Evolutionary conservation across 1,139 yeast genomes (phyloP).

Genomic region (Magnusiomyces fungicola): DNA sequence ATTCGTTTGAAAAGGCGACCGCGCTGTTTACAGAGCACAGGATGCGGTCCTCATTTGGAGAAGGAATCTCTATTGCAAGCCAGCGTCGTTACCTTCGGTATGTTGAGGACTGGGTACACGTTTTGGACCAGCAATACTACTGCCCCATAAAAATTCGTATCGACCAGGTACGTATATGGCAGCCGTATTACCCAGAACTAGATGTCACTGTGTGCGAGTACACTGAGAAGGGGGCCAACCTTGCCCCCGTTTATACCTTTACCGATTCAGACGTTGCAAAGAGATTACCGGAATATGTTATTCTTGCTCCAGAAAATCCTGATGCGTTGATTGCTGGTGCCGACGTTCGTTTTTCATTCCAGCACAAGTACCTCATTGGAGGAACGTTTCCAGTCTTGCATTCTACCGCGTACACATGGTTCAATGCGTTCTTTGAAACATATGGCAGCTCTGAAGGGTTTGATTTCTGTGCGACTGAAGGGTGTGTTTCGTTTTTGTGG

Average conservation of each 20-base stretch:
- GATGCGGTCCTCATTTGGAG: conserved; percentile 50
- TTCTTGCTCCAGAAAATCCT: conserved; percentile 9
- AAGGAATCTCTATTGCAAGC: conserved; percentile 65
- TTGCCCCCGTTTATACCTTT: conserved; percentile 21
- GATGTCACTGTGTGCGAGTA: conserved; percentile 24
- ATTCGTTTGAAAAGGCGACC: conserved; percentile 42
- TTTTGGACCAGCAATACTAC: conserved; percentile 19
- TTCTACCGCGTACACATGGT: conserved; percentile 28
- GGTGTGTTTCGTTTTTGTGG: conserved; percentile 40
- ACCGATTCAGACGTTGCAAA: conserved; percentile 17
- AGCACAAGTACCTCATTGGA: conserved; percentile 13
- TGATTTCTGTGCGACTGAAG: conserved; percentile 16
- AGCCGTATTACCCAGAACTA: conserved; percentile 24
- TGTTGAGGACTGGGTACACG: conserved; percentile 38
- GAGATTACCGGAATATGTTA: conserved; percentile 11
- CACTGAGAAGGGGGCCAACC: conserved; percentile 17
- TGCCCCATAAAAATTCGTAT: conserved; percentile 22
- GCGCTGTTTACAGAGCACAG: conserved; percentile 48
- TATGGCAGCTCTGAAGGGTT: conserved; percentile 16
- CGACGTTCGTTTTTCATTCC: conserved; percentile 20
- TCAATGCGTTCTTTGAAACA: conserved; percentile 33
- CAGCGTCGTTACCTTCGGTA: conserved; percentile 64
- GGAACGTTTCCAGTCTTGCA: conserved; percentile 17
- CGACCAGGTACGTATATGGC: conserved; percentile 25
- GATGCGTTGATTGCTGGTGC: conserved; percentile 12